Percentiles rank a stretch among this genome's conserved stretches.
Evolutionary conservation across 306 rosid genomes (phyloP).

Genomic region (Quercus alba): DNA sequence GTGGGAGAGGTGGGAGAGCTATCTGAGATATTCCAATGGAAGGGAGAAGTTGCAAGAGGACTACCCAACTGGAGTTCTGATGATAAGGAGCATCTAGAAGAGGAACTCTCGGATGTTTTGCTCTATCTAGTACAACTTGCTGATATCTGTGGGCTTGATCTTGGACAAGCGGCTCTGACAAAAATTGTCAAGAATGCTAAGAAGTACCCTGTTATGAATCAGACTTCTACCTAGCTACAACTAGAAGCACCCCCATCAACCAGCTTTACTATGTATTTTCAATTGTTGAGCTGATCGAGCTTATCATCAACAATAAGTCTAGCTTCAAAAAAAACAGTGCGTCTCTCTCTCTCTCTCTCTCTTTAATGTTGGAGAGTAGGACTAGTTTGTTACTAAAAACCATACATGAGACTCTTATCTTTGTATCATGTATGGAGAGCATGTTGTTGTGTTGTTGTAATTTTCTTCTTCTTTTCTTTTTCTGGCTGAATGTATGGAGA

Average conservation of each 20-base stretch:
- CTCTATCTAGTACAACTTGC: conserved; percentile 68
- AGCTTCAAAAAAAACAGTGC: neutral
- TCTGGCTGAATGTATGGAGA: too few relatives aligned
- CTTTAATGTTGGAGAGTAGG: too few relatives aligned
- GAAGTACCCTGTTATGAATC: conserved; percentile 49
- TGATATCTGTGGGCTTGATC: conserved; percentile 73
- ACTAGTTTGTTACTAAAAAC: too few relatives aligned
- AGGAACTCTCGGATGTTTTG: conserved; percentile 78
- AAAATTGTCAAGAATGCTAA: conserved; percentile 64
- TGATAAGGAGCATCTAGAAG: conserved; percentile 73
- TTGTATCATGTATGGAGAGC: too few relatives aligned
- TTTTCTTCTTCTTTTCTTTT: too few relatives aligned
- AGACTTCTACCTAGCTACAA: conserved; percentile 15
- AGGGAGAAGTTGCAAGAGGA: conserved; percentile 81
- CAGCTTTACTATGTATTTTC: too few relatives aligned
- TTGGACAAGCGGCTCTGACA: conserved; percentile 70
- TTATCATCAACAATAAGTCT: too few relatives aligned
- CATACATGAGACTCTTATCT: too few relatives aligned
- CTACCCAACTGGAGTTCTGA: conserved; percentile 68
- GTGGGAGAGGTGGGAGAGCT: conserved; percentile 84
- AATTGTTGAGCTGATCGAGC: too few relatives aligned
- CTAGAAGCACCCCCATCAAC: too few relatives aligned
- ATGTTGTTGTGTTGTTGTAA: too few relatives aligned
- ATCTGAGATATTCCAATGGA: conserved; percentile 82
- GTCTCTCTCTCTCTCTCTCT: too few relatives aligned